Conservation (phyloP, 2,329 filamentous ascomycete genomes). For the Colletotrichum sublineola region DNA sequence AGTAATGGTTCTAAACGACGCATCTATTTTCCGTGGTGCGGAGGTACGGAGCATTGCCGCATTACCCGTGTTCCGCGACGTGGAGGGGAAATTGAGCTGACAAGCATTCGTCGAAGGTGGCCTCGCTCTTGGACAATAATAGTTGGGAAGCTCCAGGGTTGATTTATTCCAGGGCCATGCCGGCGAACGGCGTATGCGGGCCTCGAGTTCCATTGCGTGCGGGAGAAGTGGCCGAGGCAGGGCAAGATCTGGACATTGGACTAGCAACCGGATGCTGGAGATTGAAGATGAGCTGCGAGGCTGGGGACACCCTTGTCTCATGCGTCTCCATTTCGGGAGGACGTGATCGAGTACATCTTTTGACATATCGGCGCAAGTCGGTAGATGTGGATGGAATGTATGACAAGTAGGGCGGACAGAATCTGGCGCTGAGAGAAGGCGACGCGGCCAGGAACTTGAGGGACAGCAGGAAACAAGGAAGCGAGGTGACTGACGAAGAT, state of each 20-base stretch:
- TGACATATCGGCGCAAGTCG: background rate
- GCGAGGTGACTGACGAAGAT: background rate
- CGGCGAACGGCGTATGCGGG: slow-evolving; percentile 34
- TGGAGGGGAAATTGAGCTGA: slow-evolving; percentile 27
- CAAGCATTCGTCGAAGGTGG: slow-evolving; percentile 19
- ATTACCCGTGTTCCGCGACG: slow-evolving; percentile 19
- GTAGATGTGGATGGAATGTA: background rate
- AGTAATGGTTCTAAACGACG: background rate
- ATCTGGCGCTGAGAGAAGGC: background rate
- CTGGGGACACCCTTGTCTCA: slow-evolving; percentile 1
- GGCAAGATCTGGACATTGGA: slow-evolving; percentile 31
- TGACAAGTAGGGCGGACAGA: background rate
- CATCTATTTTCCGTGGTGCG: background rate
- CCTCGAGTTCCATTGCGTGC: slow-evolving; percentile 32
- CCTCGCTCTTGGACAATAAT: slow-evolving; percentile 8
- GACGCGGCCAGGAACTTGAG: background rate
- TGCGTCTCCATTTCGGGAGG: background rate
- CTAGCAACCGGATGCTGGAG: slow-evolving; percentile 1
- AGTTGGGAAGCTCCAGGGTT: slow-evolving; percentile 23
- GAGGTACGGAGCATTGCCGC: slow-evolving; percentile 14
- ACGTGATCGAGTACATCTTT: background rate
- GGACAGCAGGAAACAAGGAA: background rate
- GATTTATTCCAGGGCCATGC: slow-evolving; percentile 20
- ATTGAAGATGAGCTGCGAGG: slow-evolving; percentile 4
- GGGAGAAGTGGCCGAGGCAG: slow-evolving; percentile 27